Base-by-base conservation (phyloP, 345 rosid genomes). In the Toxicodendron radicans region DNA sequence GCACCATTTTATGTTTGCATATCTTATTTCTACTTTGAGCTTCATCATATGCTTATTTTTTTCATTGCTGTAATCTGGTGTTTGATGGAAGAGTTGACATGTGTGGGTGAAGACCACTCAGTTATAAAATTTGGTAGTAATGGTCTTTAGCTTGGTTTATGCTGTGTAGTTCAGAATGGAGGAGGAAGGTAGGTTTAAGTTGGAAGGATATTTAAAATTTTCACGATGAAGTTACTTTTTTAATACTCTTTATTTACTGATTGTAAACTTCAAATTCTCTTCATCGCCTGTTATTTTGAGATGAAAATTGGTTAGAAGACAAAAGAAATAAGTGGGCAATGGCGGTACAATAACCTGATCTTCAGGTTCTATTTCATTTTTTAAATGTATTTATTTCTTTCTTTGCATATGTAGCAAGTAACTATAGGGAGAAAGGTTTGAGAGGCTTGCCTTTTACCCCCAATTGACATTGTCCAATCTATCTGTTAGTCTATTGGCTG, bases 401-500 rank as follows among this genome's bases (percentile, higher is more conserved):
- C 38, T 35, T 35, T 35, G 38, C 3, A 3, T 35, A 35, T 3
- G 38, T 35, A 33, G 38, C 38, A 24, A 24, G 27, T 10, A 27
- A 60, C 18, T 60, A 60, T 43, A 4, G 2, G 45, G 16, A 18
- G 52, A 20, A n/a, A 38, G 20, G 33, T 20, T 43, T 38, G 51
- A 49, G 59, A 49, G 53, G 49, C 4, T 45, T 1, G 30, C 18
- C 2, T 24, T 72, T 51, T 51, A 20, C 7, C 33, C 62, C 16
- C 11, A 73, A 16, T 70, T 18, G n/a, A 73, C 24, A 38, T 59
- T 35, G 7, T 21, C 66, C 35, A 3, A 56, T 8, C 63, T 20
- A n/a, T 58, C 73, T 60, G 58, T 35, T 49, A 64, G 56, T 54
- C 52, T 10, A 24, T 58, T 43, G 41, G 41, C 41, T 54, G 51